These are phyloP conservation scores for Phaffia rhodozyma DNA, from an alignment of 1,284 basidiomycete genomes.

Conservation along the genomic window DNA sequence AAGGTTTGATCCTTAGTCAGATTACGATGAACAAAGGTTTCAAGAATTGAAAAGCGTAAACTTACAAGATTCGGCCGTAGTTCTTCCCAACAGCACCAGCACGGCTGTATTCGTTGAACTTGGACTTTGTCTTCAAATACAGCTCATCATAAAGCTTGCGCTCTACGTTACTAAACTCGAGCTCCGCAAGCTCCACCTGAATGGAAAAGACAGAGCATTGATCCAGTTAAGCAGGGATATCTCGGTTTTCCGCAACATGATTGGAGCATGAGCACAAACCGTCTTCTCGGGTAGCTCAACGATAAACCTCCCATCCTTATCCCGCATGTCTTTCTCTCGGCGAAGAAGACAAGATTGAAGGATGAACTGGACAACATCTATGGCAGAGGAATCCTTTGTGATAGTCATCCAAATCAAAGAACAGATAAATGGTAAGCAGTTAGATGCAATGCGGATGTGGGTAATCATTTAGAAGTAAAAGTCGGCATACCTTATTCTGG, in stretches of 20 bases:
- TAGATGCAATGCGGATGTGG: background rate
- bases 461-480: too few relatives aligned
- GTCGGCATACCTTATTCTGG: conserved; percentile 26
- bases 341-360: conserved; percentile 76
- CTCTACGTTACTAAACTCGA: conserved; percentile 65
- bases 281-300: conserved; percentile 81
- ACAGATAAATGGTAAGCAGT: background rate
- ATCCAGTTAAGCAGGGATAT: background rate
- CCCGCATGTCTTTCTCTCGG: conserved; percentile 90
- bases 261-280: conserved; percentile 33
- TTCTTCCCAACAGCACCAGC: conserved; percentile 69
- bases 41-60: conserved; percentile 57
- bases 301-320: conserved; percentile 74
- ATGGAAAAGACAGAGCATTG: background rate
- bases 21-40: conserved; percentile 19
- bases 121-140: conserved; percentile 32
- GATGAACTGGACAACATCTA: conserved; percentile 86
- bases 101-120: conserved; percentile 56
- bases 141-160: conserved; percentile 57
- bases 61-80: conserved; percentile 78
- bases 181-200: conserved; percentile 51
- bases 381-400: conserved; percentile 72
- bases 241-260: background rate
- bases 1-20: conserved; percentile 9
- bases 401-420: conserved; percentile 26